Conservation (phyloP, 2,329 filamentous ascomycete species). For the Neofusicoccum parvum region DNA sequence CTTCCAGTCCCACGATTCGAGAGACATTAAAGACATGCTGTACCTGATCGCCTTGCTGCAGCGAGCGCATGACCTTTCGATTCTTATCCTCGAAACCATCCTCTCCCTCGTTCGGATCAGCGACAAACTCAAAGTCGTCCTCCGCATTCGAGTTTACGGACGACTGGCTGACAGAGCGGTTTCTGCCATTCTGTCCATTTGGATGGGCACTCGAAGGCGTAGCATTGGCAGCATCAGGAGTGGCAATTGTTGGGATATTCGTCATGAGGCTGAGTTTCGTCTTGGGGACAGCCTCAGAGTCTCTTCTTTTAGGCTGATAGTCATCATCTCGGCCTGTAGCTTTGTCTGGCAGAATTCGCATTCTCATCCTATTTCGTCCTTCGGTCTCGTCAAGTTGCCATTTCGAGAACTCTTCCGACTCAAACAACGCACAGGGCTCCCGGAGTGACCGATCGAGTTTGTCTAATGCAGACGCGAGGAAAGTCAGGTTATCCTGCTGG, state of each 20-base stretch:
- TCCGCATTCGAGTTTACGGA: constrained; percentile 58
- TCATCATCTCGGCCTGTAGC: constrained; percentile 64
- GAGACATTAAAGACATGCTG: constrained; percentile 95
- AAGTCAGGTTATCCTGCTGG: constrained; percentile 85
- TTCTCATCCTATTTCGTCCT: constrained; percentile 90
- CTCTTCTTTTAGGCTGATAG: constrained; percentile 82
- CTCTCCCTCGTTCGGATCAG: constrained; percentile 83
- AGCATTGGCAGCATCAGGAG: constrained; percentile 28
- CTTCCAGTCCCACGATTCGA: constrained; percentile 88
- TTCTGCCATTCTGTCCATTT: constrained; percentile 30
- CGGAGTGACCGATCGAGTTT: constrained; percentile 78
- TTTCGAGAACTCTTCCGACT: constrained; percentile 64
- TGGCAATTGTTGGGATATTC: constrained; percentile 35
- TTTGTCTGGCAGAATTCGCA: constrained; percentile 80
- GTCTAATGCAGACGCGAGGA: constrained; percentile 72
- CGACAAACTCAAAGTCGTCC: constrained; percentile 94
- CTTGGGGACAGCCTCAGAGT: constrained; percentile 54
- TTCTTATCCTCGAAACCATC: constrained; percentile 97
- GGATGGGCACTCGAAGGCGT: constrained; percentile 27
- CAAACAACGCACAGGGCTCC: constrained; percentile 79
- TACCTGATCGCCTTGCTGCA: constrained; percentile 88
- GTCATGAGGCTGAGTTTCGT: constrained; percentile 52
- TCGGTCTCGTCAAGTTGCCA: constrained; percentile 97
- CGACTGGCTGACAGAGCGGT: constrained; percentile 46
- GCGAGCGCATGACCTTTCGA: constrained; percentile 91